Conservation (phyloP, 768 basidiomycete species). For the Tubosaeta sp. region DNA sequence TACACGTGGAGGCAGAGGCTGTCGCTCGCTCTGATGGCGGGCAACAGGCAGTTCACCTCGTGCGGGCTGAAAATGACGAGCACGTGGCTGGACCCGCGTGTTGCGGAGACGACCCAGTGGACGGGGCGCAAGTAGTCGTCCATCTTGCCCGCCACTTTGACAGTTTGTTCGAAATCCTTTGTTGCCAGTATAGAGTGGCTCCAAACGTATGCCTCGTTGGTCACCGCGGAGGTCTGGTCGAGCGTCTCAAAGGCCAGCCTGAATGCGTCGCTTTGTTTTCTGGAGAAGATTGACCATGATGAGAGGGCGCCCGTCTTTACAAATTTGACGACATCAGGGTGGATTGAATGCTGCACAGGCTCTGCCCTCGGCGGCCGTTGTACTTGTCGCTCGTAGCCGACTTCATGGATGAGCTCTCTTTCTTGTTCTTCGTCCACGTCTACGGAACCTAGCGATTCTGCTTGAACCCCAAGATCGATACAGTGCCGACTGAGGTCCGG, state of each 20-base stretch:
- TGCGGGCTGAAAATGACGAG: conserved; percentile 39
- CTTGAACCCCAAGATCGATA: conserved; percentile 4
- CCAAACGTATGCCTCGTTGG: conserved; percentile 21
- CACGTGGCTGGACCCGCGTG: conserved; percentile 20
- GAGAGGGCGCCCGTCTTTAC: conserved; percentile 28
- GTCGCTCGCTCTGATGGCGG: conserved; percentile 31
- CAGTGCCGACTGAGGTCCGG: conserved; percentile 2
- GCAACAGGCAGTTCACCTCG: conserved; percentile 37
- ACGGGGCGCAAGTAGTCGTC: conserved; percentile 37
- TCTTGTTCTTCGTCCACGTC: conserved; percentile 40
- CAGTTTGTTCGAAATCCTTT: conserved; percentile 10
- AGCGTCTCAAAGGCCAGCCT: conserved; percentile 17
- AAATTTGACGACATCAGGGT: conserved; percentile 20
- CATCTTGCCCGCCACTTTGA: conserved; percentile 3
- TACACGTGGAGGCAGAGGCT: conserved; percentile 41
- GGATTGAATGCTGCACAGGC: conserved; percentile 21
- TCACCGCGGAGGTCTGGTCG: conserved; percentile 2
- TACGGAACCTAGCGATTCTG: not conserved
- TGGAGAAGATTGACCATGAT: not conserved
- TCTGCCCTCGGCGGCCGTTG: conserved; percentile 32
- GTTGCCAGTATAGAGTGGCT: conserved; percentile 11
- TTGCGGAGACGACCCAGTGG: conserved; percentile 41
- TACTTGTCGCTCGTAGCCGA: conserved; percentile 38
- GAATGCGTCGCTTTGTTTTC: conserved; percentile 17
- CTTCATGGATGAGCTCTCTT: conserved; percentile 43